Evolutionary conservation across 2,329 filamentous ascomycete genomes (phyloP), one percentile per base, ranked within the genome.

Genomic region (Pyrenophora graminea): DNA sequence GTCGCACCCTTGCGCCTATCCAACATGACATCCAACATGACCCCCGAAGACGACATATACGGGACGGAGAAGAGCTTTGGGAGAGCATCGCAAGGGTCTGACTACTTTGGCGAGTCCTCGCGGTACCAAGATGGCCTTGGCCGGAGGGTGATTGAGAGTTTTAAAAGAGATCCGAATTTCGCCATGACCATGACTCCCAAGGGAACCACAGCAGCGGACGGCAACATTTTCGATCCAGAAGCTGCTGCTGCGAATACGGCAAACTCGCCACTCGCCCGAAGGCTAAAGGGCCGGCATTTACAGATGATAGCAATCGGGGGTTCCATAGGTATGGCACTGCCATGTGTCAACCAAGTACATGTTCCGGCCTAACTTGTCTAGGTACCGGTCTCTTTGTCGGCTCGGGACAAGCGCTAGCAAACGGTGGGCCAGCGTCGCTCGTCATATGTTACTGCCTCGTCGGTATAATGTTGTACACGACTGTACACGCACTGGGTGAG

Each of bases 301-400:
- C 92, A 97, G 77, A 97, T 97, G 93, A 97, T 97, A 79, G 93
- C 93, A 12, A 96, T 97, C 61, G 91, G 91, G 63, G 92, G 92
- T 37, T 93, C 89, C 9, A 96, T 96, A 65, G 76, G 76, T 67
- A 69, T 41, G 64, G 39, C 39, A 53, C 42, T 38, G 30, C 23
- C 42, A 32, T 39, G 34, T 55, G 34, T 48, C 45, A n/a, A 30
- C 27, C 23, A 36, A 40, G 30, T 58, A 19, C 31, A 17, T 39
- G 41, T 50, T 39, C 25, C 45, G 31, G 52, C 40, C 62, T 70
- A 52, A 66, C 46, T 19, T 34, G 31, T 25, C 19, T 51, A 72
- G 71, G 71, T 48, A 73, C 73, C 49, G 91, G 92, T 58, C 79
- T 97, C 2, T 96, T 96, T 70, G 90, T 97, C 33, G 88, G 90